phyloP scores from a whole-genome alignment of 805 yeast species.

The Schizosaccharomyces pombe region DNA sequence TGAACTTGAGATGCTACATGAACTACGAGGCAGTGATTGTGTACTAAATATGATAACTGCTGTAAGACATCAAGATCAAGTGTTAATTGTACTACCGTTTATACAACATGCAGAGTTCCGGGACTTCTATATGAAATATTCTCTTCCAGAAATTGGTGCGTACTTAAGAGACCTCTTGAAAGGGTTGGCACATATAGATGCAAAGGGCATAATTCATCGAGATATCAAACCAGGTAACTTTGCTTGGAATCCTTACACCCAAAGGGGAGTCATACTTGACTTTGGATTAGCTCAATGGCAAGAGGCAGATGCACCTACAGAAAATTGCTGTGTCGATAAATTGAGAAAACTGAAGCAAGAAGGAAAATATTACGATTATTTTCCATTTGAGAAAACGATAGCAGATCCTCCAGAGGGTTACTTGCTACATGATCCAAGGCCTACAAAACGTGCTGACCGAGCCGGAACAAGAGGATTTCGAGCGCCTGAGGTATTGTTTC shows the following conservation, averaged over 20 bases:
- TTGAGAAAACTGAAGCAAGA: neutral
- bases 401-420: neutral
- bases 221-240: conserved; percentile 3
- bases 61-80: conserved; percentile 1
- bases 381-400: neutral
- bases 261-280: neutral
- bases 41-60: conserved; percentile 1
- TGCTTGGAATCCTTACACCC: conserved; percentile 3
- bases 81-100: neutral
- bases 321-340: neutral
- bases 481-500: conserved; percentile 4
- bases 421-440: neutral
- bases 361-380: neutral
- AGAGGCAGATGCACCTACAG: neutral
- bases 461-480: conserved; percentile 4
- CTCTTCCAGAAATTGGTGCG: neutral
- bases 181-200: neutral
- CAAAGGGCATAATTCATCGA: conserved; percentile 4
- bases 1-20: conserved; percentile 1
- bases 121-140: conserved; percentile 1
- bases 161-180: neutral
- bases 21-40: neutral
- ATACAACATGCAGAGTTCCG: conserved; percentile 1
- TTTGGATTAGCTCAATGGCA: conserved; percentile 3
- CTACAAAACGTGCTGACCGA: conserved; percentile 2